Base-by-base conservation (phyloP, 306 rosid species). In the Prinsepia uniflora region DNA sequence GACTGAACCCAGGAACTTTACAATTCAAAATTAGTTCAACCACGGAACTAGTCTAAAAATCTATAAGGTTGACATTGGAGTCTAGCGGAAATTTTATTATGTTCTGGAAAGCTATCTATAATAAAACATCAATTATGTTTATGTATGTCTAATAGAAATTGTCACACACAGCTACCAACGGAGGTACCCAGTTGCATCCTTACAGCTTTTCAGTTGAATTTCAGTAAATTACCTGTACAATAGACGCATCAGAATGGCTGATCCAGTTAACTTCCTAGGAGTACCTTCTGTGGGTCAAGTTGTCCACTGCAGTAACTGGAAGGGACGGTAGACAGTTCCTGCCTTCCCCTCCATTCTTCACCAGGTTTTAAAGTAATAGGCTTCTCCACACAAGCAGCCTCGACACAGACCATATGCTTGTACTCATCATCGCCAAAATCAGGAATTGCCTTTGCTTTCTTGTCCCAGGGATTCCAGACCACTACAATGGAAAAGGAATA, bases 401-500 rank as follows among this genome's bases (percentile, higher is more conserved):
- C 85, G 53, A 91, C 88, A 85, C 92, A 89, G 0, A 91, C 80
- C 96, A 87, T 81, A 12, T 81, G 73, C 74, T 79, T 84, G 79
- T 91, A 89, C 43, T 91, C 97, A 40, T 72, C 72, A 69, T 86
- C 86, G 68, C 86, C 89, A 6, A 91, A 70, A 75, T 91, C 97
- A 60, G 89, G 17, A 58, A 91, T 76, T n/a, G 83, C 70, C 75
- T 87, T 91, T 10, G 86, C 81, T 72, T 87, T 91, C 77, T 91
- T 91, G 58, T 89, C 96, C 97, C 97, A 91, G 0, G 96, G 96
- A 66, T 91, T 91, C 96, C 93, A 91, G 42, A 91, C 88, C 79
- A 83, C 97, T 91, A 72, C 73, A 81, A 6, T 19, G 0, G 10
- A 64, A 71, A 62, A 59, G n/a, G 15, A 60, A 43, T 8, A 60